Evolutionary conservation across 441 rosid genomes (phyloP), one percentile per base, ranked within the genome.

Genomic region (Euphorbia corollata): DNA sequence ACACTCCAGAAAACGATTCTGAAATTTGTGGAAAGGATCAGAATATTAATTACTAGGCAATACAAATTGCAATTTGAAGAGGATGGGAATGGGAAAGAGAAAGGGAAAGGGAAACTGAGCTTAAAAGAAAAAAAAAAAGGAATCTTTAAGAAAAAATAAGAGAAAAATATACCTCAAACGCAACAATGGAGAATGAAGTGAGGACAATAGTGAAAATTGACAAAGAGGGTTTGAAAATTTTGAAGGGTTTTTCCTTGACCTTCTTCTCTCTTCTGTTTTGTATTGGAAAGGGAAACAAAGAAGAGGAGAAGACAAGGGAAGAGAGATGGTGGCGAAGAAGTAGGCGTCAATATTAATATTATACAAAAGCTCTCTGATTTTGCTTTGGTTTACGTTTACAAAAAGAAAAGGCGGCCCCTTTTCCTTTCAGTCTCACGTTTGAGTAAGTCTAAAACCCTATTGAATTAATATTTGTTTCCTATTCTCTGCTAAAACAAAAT

Each of bases 141-240:
- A 64, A 73, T 67, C 39, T 19, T 60, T 67, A 32, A 23, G 30
- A 11, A 39, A 70, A 45, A 61, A 64, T 74, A 54, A 62, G 3
- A 60, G 72, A 68, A n/a, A 51, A 22, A 59, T 57, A 65, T n/a
- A 57, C 57, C 27, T 10, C 61, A 64, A 62, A 61, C 45, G 16
- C 34, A 51, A 63, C 24, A 36, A 3, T 41, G 32, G 34, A 50
- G 60, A 62, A 57, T 18, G 43, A 32, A 68, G 71, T 73, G 68
- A 50, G 65, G 53, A 64, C 6, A 34, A 34, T 34, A 34, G 2
- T 34, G 2, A 6, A 34, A 2, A 34, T 34, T 34, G 6, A 6
- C 38, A 34, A 34, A 34, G 6, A 34, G 38, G 38, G 38, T 2
- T 34, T 34, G 2, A 2, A 6, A 61, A 22, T 51, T 34, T 38